These are phyloP conservation scores for Lecanoromycetidae sp. DNA, from an alignment of 2,329 filamentous ascomycete genomes.

Conservation along the genomic window DNA sequence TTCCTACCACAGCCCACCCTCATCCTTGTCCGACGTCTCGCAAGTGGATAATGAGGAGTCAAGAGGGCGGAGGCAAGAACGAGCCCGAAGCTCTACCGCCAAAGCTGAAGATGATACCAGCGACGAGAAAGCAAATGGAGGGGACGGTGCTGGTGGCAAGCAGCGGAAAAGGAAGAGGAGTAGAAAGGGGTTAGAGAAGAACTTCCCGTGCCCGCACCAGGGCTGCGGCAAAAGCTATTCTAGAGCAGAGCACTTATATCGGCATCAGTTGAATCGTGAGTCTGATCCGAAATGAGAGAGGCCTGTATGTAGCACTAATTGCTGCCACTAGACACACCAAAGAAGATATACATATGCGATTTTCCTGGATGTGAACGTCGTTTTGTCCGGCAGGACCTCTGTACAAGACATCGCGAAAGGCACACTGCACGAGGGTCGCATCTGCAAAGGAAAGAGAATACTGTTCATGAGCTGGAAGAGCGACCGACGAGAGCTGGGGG, in stretches of 20 bases:
- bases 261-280: constrained; percentile 88
- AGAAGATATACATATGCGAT: constrained; percentile 88
- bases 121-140: constrained; percentile 13
- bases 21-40: constrained; percentile 16
- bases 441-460: constrained; percentile 37
- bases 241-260: constrained; percentile 88
- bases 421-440: constrained; percentile 54
- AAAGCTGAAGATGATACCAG: constrained; percentile 18
- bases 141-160: constrained; percentile 11
- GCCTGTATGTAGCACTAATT: neutral
- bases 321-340: constrained; percentile 58
- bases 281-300: constrained; percentile 17
- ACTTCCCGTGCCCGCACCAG: constrained; percentile 69
- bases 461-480: constrained; percentile 24
- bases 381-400: constrained; percentile 88
- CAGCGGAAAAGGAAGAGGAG: constrained; percentile 31
- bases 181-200: constrained; percentile 37
- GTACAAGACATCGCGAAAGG: constrained; percentile 70
- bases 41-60: constrained; percentile 15
- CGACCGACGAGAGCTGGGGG: constrained; percentile 8
- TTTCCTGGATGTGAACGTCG: constrained; percentile 80
- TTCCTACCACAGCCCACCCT: constrained; percentile 17
- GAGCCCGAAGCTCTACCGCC: constrained; percentile 15
- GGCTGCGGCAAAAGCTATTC: constrained; percentile 95
- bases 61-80: constrained; percentile 16